Base-by-base conservation (phyloP, 2,329 filamentous ascomycete species). In the Aureobasidium sp. region DNA sequence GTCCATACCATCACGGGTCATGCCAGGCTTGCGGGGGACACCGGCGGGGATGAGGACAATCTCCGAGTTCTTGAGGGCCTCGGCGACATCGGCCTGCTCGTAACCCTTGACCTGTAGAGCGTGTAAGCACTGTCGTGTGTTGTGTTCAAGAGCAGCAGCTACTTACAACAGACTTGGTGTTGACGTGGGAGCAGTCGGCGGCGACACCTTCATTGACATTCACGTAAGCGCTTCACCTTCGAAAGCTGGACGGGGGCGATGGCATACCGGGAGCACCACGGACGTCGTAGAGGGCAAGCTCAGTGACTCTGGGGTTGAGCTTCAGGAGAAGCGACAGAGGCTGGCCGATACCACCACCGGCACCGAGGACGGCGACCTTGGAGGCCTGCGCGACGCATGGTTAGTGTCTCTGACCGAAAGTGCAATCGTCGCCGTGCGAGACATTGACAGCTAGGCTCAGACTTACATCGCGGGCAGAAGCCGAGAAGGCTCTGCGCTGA, bases 21-120 rank as follows among this genome's bases (percentile, higher is more conserved):
- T 99, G 80, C 94, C 94, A 76, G 94, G 94, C 86, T 96, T 96
- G 81, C 94, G 91, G 74, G 94, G 94, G 68, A 99, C 93, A 83
- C 94, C 94, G 73, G 94, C 94, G 73, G 94, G 94, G 77, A 99
- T 97, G 74, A 99, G 85, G 73, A 99, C 90, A 70, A 99, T 86
- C 79, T 97, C 91, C 72, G 91, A 81, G 74, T 84, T 92, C 80
- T 89, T 88, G 76, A 99, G 85, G 72, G 87, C 87, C 66, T 82
- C 83, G 70, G 84, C 83, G 65, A 97, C 88, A 71, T 90, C 90
- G 62, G 65, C 66, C 67, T 91, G 84, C 68, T 91, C 87, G 78
- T 93, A 95, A 74, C 94, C 94, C 72, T 83, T 92, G 78, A 97
- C 93, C 77, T 80, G 69, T 68, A 13, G n/a, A 35, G n/a, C 25